phyloP scores from a whole-genome alignment of 2,329 filamentous ascomycete genomes.

The Ophiosphaerella narmari region DNA sequence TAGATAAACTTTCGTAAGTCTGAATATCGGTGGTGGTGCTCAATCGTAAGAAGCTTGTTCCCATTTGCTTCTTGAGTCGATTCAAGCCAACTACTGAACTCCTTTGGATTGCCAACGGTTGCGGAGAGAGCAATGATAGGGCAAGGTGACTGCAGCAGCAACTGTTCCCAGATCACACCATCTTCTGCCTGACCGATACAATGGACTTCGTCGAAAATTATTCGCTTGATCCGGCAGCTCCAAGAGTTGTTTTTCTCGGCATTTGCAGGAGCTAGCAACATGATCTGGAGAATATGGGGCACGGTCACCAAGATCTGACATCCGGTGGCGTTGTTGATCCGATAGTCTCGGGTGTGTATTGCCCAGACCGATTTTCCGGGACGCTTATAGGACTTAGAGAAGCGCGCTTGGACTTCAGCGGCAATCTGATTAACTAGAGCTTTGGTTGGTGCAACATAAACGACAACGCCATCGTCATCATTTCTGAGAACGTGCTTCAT shows the following conservation, averaged over 20 bases:
- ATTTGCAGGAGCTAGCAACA: conserved; percentile 69
- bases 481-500: conserved; percentile 76
- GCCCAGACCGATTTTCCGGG: conserved; percentile 71
- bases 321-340: conserved; percentile 72
- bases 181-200: conserved; percentile 78
- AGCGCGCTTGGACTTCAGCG: conserved; percentile 75
- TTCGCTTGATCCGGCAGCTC: conserved; percentile 70
- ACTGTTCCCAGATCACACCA: conserved; percentile 77
- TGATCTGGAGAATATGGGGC: conserved; percentile 77
- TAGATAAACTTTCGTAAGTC: conserved; percentile 79
- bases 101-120: conserved; percentile 74
- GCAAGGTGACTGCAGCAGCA: conserved; percentile 73
- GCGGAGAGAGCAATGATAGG: conserved; percentile 80
- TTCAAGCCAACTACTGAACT: conserved; percentile 71
- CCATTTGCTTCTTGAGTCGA: conserved; percentile 67
- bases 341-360: conserved; percentile 76
- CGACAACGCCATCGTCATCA: conserved; percentile 70
- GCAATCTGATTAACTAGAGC: conserved; percentile 84
- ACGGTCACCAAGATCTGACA: conserved; percentile 80
- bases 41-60: conserved; percentile 68
- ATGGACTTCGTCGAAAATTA: conserved; percentile 84
- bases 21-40: conserved; percentile 72
- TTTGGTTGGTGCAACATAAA: conserved; percentile 82
- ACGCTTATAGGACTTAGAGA: conserved; percentile 67
- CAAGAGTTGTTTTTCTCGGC: conserved; percentile 60